These are phyloP conservation scores for Phialemoniopsis sp. DNA, from an alignment of 2,329 filamentous ascomycete species.

Conservation along the genomic window DNA sequence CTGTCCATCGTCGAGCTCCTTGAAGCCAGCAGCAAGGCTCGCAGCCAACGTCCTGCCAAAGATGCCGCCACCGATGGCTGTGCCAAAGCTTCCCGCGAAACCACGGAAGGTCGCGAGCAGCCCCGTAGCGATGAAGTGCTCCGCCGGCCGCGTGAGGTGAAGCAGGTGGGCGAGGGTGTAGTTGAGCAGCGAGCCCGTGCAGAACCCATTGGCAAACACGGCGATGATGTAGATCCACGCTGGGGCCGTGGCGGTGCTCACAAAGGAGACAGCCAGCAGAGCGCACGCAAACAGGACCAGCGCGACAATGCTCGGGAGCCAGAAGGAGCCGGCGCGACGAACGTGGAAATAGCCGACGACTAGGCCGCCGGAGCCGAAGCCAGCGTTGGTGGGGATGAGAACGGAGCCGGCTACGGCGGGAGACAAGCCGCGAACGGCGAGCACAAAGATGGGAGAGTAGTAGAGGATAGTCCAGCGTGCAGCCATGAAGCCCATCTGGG, in stretches of 20 bases:
- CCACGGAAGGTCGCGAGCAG: slow-evolving; percentile 76
- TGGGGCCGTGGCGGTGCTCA: slow-evolving; percentile 48
- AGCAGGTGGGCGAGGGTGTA: slow-evolving; percentile 79
- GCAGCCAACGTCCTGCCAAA: slow-evolving; percentile 60
- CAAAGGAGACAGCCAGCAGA: slow-evolving; percentile 44
- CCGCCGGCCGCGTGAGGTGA: slow-evolving; percentile 61
- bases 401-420: slow-evolving; percentile 71
- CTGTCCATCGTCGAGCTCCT: slow-evolving; percentile 32
- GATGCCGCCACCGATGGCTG: slow-evolving; percentile 72
- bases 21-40: slow-evolving; percentile 55
- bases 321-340: slow-evolving; percentile 69
- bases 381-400: slow-evolving; percentile 75
- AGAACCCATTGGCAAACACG: slow-evolving; percentile 68
- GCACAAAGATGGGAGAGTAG: slow-evolving; percentile 75
- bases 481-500: slow-evolving; percentile 75
- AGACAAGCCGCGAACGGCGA: slow-evolving; percentile 67
- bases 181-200: slow-evolving; percentile 69
- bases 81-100: slow-evolving; percentile 78
- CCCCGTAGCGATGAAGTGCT: slow-evolving; percentile 73
- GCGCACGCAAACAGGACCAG: slow-evolving; percentile 53
- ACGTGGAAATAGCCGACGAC: slow-evolving; percentile 74
- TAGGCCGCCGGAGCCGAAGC: slow-evolving; percentile 72
- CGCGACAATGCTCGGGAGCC: slow-evolving; percentile 55
- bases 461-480: slow-evolving; percentile 77
- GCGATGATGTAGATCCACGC: slow-evolving; percentile 50